These are phyloP conservation scores for Hibiscus trionum DNA, from an alignment of 345 rosid species.

Conservation along the genomic window DNA sequence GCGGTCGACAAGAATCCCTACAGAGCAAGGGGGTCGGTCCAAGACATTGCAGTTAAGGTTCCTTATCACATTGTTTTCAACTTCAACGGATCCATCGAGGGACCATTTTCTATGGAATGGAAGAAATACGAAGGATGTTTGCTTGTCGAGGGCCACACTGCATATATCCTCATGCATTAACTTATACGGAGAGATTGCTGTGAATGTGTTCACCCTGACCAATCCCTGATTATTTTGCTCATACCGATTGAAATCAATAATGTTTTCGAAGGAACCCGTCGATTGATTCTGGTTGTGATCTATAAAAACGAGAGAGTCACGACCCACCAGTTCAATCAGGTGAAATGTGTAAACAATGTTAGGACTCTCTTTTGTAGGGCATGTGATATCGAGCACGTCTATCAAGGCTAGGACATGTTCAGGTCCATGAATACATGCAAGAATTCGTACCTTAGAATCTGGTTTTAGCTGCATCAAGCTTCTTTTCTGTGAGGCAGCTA, in stretches of 20 bases:
- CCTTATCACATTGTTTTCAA: constrained; percentile 14
- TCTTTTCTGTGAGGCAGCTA: constrained; percentile 17
- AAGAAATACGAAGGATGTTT: constrained; percentile 26
- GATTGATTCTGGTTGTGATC: constrained; percentile 12
- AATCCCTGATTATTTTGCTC: constrained; percentile 12
- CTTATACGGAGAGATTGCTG: constrained; percentile 31
- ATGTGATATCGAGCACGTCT: constrained; percentile 8
- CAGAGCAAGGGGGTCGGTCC: constrained; percentile 31
- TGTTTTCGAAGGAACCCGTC: constrained; percentile 4
- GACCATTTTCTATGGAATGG: constrained; percentile 39
- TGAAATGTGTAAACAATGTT: constrained; percentile 20
- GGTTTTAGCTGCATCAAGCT: constrained; percentile 20
- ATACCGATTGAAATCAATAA: constrained; percentile 18
- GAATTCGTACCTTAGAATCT: constrained; percentile 20
- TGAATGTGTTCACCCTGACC: constrained; percentile 17
- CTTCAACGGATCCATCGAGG: constrained; percentile 21
- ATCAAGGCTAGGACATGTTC: constrained; percentile 22
- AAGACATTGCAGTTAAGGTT: constrained; percentile 24
- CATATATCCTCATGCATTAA: constrained; percentile 34
- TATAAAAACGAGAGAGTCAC: constrained; percentile 23
- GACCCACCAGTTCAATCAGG: constrained; percentile 19
- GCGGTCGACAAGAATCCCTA: constrained; percentile 23
- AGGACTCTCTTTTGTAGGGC: constrained; percentile 11
- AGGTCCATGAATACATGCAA: constrained; percentile 37
- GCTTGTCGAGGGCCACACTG: constrained; percentile 27